phyloP scores from a whole-genome alignment of 495 filamentous ascomycete genomes.

The Penicillium waksmanii region DNA sequence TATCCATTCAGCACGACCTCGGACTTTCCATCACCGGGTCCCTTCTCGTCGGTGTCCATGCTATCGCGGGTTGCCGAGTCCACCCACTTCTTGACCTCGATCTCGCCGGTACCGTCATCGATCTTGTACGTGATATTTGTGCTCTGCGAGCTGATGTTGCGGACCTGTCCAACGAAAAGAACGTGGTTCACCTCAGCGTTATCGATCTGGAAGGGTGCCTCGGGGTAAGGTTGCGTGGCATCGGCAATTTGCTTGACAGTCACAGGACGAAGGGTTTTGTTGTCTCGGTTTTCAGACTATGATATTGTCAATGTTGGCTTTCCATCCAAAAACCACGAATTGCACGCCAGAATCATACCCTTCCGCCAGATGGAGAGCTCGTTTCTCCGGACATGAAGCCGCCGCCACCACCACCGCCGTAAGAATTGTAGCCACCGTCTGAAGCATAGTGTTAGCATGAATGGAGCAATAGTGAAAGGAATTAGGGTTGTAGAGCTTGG shows the following conservation, averaged over 20 bases:
- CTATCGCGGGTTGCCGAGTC: conserved; percentile 60
- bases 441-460: conserved; percentile 8
- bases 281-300: conserved; percentile 44
- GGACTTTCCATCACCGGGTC: conserved; percentile 37
- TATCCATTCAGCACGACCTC: conserved; percentile 71
- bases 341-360: conserved; percentile 26
- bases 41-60: conserved; percentile 51
- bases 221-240: conserved; percentile 71
- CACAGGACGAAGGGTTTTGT: conserved; percentile 83
- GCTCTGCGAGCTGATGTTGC: conserved; percentile 79
- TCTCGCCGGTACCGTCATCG: conserved; percentile 90
- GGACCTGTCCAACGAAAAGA: conserved; percentile 87
- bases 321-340: neutral
- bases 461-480: neutral
- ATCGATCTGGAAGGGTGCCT: conserved; percentile 79
- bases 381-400: conserved; percentile 64
- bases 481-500: neutral
- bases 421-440: conserved; percentile 43
- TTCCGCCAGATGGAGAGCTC: conserved; percentile 51
- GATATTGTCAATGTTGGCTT: neutral
- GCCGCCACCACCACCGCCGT: conserved; percentile 62
- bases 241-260: conserved; percentile 94
- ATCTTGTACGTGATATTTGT: conserved; percentile 91
- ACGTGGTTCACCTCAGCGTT: conserved; percentile 63
- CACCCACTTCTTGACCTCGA: conserved; percentile 93